Percentiles rank a stretch among this genome's conserved stretches.
phyloP scores from a whole-genome alignment of 257 asterid genomes.

The Solanum clarkiae region DNA sequence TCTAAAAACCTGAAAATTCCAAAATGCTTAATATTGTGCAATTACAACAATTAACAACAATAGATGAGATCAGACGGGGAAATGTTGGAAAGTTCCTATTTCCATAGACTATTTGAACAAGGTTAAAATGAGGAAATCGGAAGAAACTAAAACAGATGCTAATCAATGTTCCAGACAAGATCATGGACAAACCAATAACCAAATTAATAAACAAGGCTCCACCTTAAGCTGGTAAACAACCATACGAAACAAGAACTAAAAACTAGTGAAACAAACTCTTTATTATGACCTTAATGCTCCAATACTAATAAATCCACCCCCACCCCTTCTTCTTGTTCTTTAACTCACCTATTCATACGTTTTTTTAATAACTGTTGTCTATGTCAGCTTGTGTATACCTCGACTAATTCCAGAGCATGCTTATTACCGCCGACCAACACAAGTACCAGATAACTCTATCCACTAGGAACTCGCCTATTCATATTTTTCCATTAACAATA shows the following conservation, averaged over 20 bases:
- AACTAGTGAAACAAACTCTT: not conserved
- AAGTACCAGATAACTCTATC: not conserved
- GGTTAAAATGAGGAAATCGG: not conserved
- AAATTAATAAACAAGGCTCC: not conserved
- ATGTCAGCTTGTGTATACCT: not conserved
- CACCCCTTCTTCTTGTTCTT: not conserved
- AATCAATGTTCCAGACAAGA: not conserved
- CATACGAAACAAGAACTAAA: not conserved
- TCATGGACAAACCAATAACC: not conserved
- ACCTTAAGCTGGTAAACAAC: not conserved
- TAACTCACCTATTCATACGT: not conserved
- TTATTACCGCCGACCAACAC: not conserved
- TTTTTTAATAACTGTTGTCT: not conserved
- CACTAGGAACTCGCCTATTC: not conserved
- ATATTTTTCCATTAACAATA: not conserved
- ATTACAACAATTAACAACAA: not conserved
- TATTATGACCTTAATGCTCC: not conserved
- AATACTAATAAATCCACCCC: not conserved
- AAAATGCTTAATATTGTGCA: not conserved
- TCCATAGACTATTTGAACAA: not conserved
- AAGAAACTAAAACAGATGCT: not conserved
- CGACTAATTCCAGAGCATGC: not conserved
- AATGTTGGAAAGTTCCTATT: not conserved
- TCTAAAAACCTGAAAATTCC: not conserved
- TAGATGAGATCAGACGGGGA: not conserved